A percentile compares a stretch with the other conserved stretches of the same genome.
These are phyloP conservation scores for Aspergillus sp. DNA, from an alignment of 2,329 filamentous ascomycete genomes.

Conservation along the genomic window DNA sequence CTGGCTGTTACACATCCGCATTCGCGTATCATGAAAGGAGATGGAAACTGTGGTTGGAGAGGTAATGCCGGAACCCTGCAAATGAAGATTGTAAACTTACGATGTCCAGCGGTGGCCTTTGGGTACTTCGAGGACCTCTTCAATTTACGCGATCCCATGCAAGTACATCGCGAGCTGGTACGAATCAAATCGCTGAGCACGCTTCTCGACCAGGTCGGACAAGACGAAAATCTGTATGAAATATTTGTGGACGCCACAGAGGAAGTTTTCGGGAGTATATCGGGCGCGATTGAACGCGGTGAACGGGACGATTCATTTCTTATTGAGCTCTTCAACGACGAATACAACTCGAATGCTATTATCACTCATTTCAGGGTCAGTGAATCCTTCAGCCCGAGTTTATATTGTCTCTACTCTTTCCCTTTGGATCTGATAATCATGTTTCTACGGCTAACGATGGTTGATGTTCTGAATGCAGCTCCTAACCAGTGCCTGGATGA, in stretches of 20 bases:
- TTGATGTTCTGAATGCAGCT: constrained; percentile 52
- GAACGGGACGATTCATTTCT: constrained; percentile 61
- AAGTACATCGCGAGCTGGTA: constrained; percentile 68
- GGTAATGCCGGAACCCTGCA: constrained; percentile 61
- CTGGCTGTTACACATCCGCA: constrained; percentile 82
- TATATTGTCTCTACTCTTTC: neutral
- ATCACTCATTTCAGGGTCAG: constrained; percentile 76
- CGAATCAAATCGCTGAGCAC: constrained; percentile 72
- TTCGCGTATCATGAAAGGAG: constrained; percentile 83
- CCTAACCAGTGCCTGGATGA: constrained; percentile 81
- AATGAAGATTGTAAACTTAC: constrained; percentile 10
- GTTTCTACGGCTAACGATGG: constrained; percentile 18
- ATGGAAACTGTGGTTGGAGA: constrained; percentile 97
- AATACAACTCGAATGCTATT: constrained; percentile 66
- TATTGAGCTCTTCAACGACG: constrained; percentile 71
- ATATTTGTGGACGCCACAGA: constrained; percentile 80
- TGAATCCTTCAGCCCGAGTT: constrained; percentile 6
- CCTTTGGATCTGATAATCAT: neutral
- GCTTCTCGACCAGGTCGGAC: constrained; percentile 68
- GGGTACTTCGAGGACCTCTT: constrained; percentile 87
- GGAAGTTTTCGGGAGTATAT: constrained; percentile 65
- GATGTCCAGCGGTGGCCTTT: constrained; percentile 75
- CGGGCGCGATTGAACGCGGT: constrained; percentile 54
- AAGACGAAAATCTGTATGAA: constrained; percentile 69
- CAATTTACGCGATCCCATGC: constrained; percentile 62